Evolutionary conservation across 441 rosid species (phyloP).

Genomic region (Eruca vesicaria): DNA sequence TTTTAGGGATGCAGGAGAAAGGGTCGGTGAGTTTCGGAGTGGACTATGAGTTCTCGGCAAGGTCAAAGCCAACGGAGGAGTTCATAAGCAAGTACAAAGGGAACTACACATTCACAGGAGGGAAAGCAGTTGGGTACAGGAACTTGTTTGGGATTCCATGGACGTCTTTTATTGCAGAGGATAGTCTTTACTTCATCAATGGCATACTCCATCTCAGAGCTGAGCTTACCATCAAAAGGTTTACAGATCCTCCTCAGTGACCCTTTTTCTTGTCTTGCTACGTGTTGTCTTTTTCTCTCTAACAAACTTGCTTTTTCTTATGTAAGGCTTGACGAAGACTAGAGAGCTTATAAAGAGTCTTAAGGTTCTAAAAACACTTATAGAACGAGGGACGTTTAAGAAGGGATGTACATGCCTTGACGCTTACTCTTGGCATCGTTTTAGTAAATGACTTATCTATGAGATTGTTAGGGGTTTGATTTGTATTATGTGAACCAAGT

Average conservation of each 20-base stretch:
- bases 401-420: conserved; percentile 19
- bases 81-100: not conserved
- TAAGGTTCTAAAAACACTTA: not conserved
- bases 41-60: not conserved
- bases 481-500: not conserved
- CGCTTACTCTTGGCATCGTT: not conserved
- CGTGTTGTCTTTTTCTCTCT: not conserved
- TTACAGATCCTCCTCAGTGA: not conserved
- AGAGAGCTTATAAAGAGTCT: not conserved
- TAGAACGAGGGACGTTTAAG: conserved; percentile 4
- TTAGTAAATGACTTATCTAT: not conserved
- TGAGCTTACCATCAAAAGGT: conserved; percentile 4
- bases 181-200: not conserved
- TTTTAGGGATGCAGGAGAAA: not conserved
- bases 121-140: not conserved
- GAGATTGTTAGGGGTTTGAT: not conserved
- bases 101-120: not conserved
- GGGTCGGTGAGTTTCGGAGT: not conserved
- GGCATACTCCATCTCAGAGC: not conserved
- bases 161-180: not conserved
- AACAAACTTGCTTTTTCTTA: not conserved
- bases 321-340: not conserved
- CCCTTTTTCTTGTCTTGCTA: not conserved
- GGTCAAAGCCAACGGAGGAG: not conserved
- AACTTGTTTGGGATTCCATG: not conserved